phyloP scores from a whole-genome alignment of 1,139 yeast genomes.

The Citeromyces siamensis region DNA sequence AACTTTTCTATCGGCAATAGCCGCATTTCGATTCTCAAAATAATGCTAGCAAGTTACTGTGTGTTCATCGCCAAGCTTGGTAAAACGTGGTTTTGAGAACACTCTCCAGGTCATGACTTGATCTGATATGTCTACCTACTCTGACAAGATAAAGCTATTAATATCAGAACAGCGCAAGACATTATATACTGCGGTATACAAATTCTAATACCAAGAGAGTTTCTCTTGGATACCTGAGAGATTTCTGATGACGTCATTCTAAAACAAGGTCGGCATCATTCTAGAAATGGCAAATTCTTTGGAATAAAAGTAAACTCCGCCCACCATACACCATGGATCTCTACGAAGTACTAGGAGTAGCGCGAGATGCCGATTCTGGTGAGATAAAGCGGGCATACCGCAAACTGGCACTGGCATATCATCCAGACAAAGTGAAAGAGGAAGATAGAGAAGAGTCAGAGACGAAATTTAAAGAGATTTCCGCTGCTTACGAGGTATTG shows the following conservation, averaged over 20 bases:
- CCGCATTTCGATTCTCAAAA: no score
- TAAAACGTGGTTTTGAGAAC: no score
- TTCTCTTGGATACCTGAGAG: background rate
- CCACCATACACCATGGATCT: conserved; percentile 3
- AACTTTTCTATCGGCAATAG: no score
- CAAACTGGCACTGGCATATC: conserved; percentile 36
- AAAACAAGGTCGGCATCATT: background rate
- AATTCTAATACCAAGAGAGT: no score
- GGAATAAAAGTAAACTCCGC: background rate
- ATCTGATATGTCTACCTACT: no score
- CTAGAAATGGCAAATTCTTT: background rate
- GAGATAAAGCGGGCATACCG: conserved; percentile 32
- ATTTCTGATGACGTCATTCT: background rate
- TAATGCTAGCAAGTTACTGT: no score
- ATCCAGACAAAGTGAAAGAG: conserved; percentile 48
- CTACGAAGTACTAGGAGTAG: conserved; percentile 7
- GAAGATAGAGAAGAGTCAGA: conserved; percentile 37
- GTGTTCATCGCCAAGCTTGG: no score
- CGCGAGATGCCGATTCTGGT: conserved; percentile 5
- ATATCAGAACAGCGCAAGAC: no score
- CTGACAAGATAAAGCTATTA: no score
- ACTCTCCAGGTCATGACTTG: no score
- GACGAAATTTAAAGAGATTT: conserved; percentile 31
- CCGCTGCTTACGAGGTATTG: conserved; percentile 39
- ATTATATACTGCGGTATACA: no score